Conservation (phyloP, 2,329 filamentous ascomycete species). For the Eurotiales sp. region DNA sequence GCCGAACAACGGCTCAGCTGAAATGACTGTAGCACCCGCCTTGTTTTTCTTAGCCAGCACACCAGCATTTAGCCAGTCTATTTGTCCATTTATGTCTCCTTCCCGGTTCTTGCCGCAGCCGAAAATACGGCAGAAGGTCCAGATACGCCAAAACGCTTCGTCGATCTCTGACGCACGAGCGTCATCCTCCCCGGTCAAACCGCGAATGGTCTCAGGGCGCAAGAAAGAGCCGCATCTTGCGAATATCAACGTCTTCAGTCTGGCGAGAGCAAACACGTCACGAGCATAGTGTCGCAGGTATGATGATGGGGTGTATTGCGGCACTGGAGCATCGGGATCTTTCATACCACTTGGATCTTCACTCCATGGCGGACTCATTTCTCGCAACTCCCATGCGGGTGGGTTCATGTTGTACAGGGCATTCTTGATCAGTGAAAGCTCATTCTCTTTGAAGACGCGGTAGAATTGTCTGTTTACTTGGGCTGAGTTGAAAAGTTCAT, state of each 20-base stretch:
- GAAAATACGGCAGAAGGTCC: slow-evolving; percentile 64
- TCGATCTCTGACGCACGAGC: slow-evolving; percentile 51
- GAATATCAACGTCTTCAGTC: slow-evolving; percentile 55
- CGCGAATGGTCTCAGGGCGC: slow-evolving; percentile 53
- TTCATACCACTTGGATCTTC: slow-evolving; percentile 37
- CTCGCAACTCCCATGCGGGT: slow-evolving; percentile 58
- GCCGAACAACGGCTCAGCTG: slow-evolving; percentile 48
- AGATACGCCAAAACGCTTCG: slow-evolving; percentile 62
- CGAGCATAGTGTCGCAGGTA: slow-evolving; percentile 51
- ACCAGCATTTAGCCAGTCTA: slow-evolving; percentile 62
- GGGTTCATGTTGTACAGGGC: slow-evolving; percentile 53
- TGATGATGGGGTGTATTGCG: slow-evolving; percentile 51
- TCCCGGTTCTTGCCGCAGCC: slow-evolving; percentile 56
- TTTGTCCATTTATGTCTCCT: slow-evolving; percentile 56
- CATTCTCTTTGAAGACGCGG: slow-evolving; percentile 54
- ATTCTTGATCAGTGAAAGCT: slow-evolving; percentile 51
- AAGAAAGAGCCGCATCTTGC: slow-evolving; percentile 55
- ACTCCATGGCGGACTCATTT: slow-evolving; percentile 53
- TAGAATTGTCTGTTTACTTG: slow-evolving; percentile 56
- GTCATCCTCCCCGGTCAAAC: slow-evolving; percentile 48
- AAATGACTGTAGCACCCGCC: slow-evolving; percentile 44
- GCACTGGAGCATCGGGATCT: slow-evolving; percentile 45
- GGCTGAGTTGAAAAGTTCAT: slow-evolving; percentile 55
- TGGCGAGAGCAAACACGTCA: slow-evolving; percentile 52
- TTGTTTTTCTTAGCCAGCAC: slow-evolving; percentile 46